Conservation (phyloP, 495 filamentous ascomycete species). For the Articulospora tetracladia region DNA sequence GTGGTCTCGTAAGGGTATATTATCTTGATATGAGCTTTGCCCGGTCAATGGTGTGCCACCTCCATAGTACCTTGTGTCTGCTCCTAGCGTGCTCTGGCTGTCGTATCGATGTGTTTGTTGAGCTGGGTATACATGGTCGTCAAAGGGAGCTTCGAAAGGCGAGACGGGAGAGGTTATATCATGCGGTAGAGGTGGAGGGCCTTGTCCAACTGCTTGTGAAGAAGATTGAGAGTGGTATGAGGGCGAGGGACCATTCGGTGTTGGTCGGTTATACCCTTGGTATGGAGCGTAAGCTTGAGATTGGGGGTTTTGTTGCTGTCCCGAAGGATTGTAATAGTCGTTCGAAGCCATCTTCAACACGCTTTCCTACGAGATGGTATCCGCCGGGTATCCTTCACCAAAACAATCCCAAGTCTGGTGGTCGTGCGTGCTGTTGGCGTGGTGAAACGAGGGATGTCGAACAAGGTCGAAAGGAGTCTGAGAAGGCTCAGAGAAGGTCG, state of each 20-base stretch:
- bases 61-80: slow-evolving; percentile 55
- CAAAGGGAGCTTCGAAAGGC: slow-evolving; percentile 55
- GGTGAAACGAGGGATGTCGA: neutral
- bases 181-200: slow-evolving; percentile 9
- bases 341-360: slow-evolving; percentile 69
- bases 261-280: slow-evolving; percentile 24
- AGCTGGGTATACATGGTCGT: slow-evolving; percentile 56
- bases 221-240: slow-evolving; percentile 26
- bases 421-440: neutral
- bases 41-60: slow-evolving; percentile 37
- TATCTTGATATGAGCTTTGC: slow-evolving; percentile 49
- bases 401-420: neutral
- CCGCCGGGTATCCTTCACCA: neutral
- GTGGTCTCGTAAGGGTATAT: slow-evolving; percentile 61
- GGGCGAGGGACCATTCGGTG: slow-evolving; percentile 20
- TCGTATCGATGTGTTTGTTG: slow-evolving; percentile 28
- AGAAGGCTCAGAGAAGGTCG: neutral
- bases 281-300: slow-evolving; percentile 26
- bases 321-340: slow-evolving; percentile 67
- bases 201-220: neutral
- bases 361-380: neutral
- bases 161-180: slow-evolving; percentile 33
- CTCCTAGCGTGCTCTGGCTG: slow-evolving; percentile 41
- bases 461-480: neutral
- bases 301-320: slow-evolving; percentile 32